Percentiles rank a stretch among this genome's conserved stretches.
phyloP scores from a whole-genome alignment of 1,284 basidiomycete species.

The Porogramme epimiltina region DNA sequence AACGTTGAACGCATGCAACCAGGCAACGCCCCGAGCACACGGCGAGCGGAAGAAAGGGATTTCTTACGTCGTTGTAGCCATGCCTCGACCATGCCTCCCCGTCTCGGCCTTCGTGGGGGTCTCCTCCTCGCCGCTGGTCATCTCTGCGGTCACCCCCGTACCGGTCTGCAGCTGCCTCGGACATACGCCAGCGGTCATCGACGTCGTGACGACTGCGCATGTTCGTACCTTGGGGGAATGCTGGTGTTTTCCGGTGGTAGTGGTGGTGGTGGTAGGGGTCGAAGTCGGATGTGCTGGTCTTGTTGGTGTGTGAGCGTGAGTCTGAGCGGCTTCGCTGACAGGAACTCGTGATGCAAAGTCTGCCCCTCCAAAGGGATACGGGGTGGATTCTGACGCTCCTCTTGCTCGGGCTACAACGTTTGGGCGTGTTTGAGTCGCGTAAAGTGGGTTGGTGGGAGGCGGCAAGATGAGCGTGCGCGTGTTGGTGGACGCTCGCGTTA shows the following conservation, averaged over 20 bases:
- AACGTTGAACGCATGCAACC: neutral
- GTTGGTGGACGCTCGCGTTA: constrained; percentile 30
- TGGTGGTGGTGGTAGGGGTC: constrained; percentile 43
- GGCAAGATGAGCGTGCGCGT: constrained; percentile 22
- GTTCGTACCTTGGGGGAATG: constrained; percentile 32
- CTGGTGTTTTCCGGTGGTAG: neutral
- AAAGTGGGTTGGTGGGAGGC: constrained; percentile 27
- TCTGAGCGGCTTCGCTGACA: constrained; percentile 41
- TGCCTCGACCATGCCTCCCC: constrained; percentile 21
- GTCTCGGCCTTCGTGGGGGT: constrained; percentile 16
- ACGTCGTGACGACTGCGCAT: constrained; percentile 48
- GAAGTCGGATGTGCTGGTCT: constrained; percentile 40
- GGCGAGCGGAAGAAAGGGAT: constrained; percentile 37
- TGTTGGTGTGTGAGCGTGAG: constrained; percentile 47
- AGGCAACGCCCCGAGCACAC: constrained; percentile 36
- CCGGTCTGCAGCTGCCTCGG: constrained; percentile 47
- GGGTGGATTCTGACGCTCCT: too few species aligned
- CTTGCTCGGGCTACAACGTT: too few species aligned
- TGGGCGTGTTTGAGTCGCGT: too few species aligned
- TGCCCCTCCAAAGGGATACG: constrained; percentile 22
- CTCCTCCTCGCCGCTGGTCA: constrained; percentile 27
- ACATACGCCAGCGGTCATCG: constrained; percentile 50
- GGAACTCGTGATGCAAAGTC: constrained; percentile 44
- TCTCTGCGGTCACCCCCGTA: constrained; percentile 53
- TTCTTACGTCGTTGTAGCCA: constrained; percentile 21